Percentiles rank a stretch among this genome's conserved stretches.
Evolutionary conservation across 169 alveolate species (phyloP).

Genomic region (Plasmodium knowlesi): DNA sequence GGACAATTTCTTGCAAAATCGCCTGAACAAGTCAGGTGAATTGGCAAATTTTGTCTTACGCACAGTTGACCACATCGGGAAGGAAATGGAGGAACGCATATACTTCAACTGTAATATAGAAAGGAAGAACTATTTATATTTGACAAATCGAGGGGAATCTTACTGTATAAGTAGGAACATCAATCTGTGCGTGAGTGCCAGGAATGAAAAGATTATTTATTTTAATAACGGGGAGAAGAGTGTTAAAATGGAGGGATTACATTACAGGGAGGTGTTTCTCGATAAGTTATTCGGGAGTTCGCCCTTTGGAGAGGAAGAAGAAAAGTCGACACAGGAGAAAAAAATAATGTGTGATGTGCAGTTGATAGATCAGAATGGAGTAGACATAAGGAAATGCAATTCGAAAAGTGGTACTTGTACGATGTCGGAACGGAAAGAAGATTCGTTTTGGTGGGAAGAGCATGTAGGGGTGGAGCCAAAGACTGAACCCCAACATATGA

Average conservation of each 20-base stretch:
- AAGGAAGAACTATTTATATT: conserved; percentile 4
- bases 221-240: conserved; percentile 12
- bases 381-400: background rate
- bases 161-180: conserved; percentile 38
- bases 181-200: background rate
- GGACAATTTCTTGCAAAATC: conserved; percentile 1
- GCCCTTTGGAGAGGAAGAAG: background rate
- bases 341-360: background rate
- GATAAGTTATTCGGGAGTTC: background rate
- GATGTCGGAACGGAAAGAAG: background rate
- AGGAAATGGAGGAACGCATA: background rate
- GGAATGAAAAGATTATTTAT: conserved; percentile 11
- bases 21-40: conserved; percentile 11
- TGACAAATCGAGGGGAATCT: background rate
- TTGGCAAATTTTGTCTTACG: background rate
- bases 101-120: background rate
- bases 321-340: background rate
- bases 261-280: background rate
- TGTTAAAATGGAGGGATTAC: background rate
- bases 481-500: background rate
- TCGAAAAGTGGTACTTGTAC: background rate
- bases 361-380: background rate
- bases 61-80: background rate
- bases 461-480: background rate
- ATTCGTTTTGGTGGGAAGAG: background rate